phyloP scores from a whole-genome alignment of 768 basidiomycete genomes.

The Megacollybia marginata region DNA sequence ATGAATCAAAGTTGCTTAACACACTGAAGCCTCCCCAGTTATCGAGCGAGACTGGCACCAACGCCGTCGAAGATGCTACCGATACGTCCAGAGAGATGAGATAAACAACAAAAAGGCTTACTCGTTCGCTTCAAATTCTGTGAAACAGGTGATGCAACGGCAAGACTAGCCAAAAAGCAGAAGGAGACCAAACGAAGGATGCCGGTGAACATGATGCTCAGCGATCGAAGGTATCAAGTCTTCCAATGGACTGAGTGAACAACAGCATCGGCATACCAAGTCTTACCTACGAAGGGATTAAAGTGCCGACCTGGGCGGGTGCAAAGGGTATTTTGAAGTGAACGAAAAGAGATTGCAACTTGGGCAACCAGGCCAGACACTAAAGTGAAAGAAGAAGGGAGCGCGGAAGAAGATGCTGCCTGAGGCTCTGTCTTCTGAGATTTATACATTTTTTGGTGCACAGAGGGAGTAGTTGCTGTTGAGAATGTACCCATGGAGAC shows the following conservation, averaged over 20 bases:
- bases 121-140: not conserved
- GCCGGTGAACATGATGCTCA: not conserved
- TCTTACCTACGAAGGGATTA: not conserved
- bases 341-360: conserved; percentile 1
- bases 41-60: conserved; percentile 15
- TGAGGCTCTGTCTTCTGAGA: too few species aligned
- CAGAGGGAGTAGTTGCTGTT: too few species aligned
- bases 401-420: too few species aligned
- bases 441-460: too few species aligned
- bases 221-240: not conserved
- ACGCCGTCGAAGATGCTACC: not conserved
- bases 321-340: not conserved
- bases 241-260: not conserved
- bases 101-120: not conserved
- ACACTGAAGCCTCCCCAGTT: conserved; percentile 31
- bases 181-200: not conserved
- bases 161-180: not conserved
- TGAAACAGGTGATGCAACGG: not conserved
- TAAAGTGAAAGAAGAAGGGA: not conserved
- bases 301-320: not conserved
- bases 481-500: not conserved
- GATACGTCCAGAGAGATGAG: not conserved
- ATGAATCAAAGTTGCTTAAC: conserved; percentile 34
- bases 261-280: not conserved
- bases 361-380: conserved; percentile 6